Percentiles rank a stretch among this genome's conserved stretches.
These are phyloP conservation scores for Helminthosporium solani DNA, from an alignment of 2,329 filamentous ascomycete species.

Conservation along the genomic window DNA sequence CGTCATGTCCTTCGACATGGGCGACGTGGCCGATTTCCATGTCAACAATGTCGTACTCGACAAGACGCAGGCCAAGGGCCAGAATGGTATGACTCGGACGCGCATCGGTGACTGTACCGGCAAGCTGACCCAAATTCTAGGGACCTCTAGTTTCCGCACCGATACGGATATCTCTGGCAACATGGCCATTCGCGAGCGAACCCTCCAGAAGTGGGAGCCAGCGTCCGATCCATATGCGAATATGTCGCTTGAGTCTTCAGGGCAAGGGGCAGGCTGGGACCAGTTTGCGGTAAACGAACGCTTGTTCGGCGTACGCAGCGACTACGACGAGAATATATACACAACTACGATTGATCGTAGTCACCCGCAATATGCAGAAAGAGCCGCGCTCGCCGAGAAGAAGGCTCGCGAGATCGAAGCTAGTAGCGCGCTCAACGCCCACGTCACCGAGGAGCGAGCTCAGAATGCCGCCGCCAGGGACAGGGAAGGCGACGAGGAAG, in stretches of 20 bases:
- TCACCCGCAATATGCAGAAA: constrained; percentile 77
- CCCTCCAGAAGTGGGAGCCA: constrained; percentile 79
- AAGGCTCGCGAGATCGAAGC: constrained; percentile 89
- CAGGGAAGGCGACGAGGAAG: constrained; percentile 79
- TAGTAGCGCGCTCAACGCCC: constrained; percentile 70
- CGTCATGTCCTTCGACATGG: constrained; percentile 61
- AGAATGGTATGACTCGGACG: constrained; percentile 55
- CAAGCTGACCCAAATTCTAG: constrained; percentile 1
- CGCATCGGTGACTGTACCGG: background rate
- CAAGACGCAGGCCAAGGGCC: constrained; percentile 52
- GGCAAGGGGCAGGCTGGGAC: constrained; percentile 65
- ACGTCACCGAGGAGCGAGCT: constrained; percentile 87
- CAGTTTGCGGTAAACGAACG: constrained; percentile 90
- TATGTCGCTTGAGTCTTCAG: constrained; percentile 66
- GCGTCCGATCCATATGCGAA: constrained; percentile 62
- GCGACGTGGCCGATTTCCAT: constrained; percentile 59
- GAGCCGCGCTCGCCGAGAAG: constrained; percentile 71
- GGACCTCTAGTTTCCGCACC: constrained; percentile 69
- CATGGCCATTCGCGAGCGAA: constrained; percentile 67
- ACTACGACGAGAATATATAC: constrained; percentile 93
- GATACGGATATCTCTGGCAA: constrained; percentile 84
- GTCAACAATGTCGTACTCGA: constrained; percentile 56
- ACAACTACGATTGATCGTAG: constrained; percentile 86
- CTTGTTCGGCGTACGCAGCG: constrained; percentile 82
- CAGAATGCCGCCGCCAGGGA: constrained; percentile 64